A percentile compares a stretch with the other conserved stretches of the same genome.
phyloP scores from a whole-genome alignment of 176 grass and related monocot species.

The Poa pratensis region DNA sequence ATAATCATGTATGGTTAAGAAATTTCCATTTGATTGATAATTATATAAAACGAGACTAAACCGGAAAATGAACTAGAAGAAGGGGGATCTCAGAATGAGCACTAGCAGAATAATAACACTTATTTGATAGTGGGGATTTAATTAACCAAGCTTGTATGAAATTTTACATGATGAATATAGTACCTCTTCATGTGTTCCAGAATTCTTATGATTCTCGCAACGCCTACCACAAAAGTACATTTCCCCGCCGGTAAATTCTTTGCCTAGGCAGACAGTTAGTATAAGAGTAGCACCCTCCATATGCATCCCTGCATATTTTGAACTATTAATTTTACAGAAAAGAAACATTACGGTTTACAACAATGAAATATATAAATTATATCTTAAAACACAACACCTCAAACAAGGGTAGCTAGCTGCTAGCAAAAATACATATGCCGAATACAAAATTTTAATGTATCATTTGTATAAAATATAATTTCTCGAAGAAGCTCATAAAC shows the following conservation, averaged over 20 bases:
- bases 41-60: not conserved
- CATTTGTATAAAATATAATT: not conserved
- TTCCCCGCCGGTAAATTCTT: constrained; percentile 68
- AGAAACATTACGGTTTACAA: not conserved
- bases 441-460: not conserved
- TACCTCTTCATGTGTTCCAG: constrained; percentile 54
- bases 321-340: not conserved
- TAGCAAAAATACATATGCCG: not conserved
- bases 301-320: constrained; percentile 56
- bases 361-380: not conserved
- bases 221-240: constrained; percentile 71
- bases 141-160: not conserved
- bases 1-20: not conserved
- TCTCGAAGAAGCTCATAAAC: not conserved
- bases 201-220: constrained; percentile 59
- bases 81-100: not conserved
- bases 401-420: not conserved
- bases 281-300: constrained; percentile 60
- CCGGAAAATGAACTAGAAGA: not conserved
- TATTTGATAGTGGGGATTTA: not conserved
- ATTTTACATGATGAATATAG: not conserved
- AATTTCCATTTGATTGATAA: not conserved
- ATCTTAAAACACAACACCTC: not conserved
- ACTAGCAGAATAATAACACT: not conserved
- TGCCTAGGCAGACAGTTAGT: constrained; percentile 66